Evolutionary conservation across 1,139 yeast genomes (phyloP).

Genomic region (Groenewaldozyma auringiensis): DNA sequence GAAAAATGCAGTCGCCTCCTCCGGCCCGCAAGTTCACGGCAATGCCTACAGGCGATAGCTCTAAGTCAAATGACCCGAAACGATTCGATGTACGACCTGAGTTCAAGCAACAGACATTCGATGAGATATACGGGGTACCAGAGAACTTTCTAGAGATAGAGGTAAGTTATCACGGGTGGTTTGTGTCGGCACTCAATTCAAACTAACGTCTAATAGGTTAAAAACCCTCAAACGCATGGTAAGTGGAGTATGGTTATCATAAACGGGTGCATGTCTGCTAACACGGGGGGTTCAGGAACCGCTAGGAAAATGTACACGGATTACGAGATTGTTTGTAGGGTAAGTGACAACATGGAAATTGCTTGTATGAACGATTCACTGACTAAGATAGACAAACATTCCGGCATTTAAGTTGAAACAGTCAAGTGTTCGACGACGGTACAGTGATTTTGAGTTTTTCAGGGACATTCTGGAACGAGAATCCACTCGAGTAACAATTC

Average conservation of each 20-base stretch:
- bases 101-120: constrained; percentile 58
- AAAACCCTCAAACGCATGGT: constrained; percentile 76
- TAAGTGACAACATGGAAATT: too few species aligned
- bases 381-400: constrained; percentile 37
- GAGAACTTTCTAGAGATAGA: constrained; percentile 92
- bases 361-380: neutral
- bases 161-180: constrained; percentile 33
- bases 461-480: constrained; percentile 69
- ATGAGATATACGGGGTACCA: constrained; percentile 86
- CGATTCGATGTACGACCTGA: constrained; percentile 34
- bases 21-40: constrained; percentile 26
- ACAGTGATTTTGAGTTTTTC: constrained; percentile 82
- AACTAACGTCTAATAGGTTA: constrained; percentile 32
- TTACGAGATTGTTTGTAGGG: constrained; percentile 79
- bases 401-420: constrained; percentile 71
- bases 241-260: constrained; percentile 19
- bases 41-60: constrained; percentile 23
- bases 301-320: constrained; percentile 75
- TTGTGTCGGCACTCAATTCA: constrained; percentile 3
- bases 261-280: neutral
- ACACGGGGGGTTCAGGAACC: too few species aligned
- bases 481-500: constrained; percentile 70
- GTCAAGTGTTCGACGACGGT: constrained; percentile 73
- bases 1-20: constrained; percentile 17
- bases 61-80: constrained; percentile 18